Evolutionary conservation across 257 asterid genomes (phyloP).

Genomic region (Schizonepeta tenuifolia): DNA sequence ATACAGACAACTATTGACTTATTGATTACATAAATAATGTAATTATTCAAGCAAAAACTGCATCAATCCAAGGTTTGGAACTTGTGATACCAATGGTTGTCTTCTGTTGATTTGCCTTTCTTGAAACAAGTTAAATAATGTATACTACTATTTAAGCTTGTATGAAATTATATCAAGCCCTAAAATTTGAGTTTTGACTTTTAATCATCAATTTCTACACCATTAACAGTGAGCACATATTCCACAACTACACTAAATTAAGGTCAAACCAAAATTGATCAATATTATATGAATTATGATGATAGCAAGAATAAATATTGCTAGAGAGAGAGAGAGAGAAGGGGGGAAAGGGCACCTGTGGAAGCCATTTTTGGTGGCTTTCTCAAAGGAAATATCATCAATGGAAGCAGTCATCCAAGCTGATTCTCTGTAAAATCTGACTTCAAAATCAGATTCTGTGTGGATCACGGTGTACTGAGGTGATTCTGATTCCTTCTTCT

Average conservation of each 20-base stretch:
- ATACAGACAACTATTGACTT: not conserved
- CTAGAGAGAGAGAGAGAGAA: not conserved
- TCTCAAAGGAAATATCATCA: slow-evolving; percentile 59
- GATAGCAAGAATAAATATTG: not conserved
- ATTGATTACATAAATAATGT: no score
- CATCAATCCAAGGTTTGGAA: not conserved
- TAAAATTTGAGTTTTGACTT: not conserved
- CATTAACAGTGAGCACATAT: not conserved
- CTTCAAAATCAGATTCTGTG: slow-evolving; percentile 82
- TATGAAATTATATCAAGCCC: not conserved
- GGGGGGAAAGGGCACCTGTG: slow-evolving; percentile 54
- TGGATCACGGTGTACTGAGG: slow-evolving; percentile 74
- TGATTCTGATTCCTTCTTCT: slow-evolving; percentile 50
- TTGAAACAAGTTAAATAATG: no score
- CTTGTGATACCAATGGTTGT: no score
- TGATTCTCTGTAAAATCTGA: slow-evolving; percentile 68
- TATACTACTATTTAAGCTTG: no score
- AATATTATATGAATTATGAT: not conserved
- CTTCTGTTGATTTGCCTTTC: no score
- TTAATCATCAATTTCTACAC: no score
- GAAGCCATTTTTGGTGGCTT: slow-evolving; percentile 77
- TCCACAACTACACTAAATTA: not conserved
- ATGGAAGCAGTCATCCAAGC: slow-evolving; percentile 79
- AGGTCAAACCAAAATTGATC: not conserved
- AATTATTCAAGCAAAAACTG: not conserved